These are phyloP conservation scores for Termitomyces sp. DNA, from an alignment of 768 basidiomycete genomes.

Conservation along the genomic window DNA sequence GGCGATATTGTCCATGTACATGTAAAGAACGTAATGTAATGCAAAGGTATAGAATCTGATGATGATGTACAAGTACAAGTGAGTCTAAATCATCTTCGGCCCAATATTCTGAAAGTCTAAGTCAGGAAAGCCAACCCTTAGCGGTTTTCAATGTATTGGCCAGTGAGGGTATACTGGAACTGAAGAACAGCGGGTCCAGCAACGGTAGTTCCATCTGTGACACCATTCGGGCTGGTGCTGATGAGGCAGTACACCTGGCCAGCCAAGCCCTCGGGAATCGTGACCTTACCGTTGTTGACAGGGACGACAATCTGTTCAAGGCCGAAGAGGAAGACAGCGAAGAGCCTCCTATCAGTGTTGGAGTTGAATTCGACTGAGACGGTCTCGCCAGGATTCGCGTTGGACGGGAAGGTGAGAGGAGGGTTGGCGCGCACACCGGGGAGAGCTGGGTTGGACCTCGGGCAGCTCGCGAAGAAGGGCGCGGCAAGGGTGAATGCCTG, in stretches of 20 bases:
- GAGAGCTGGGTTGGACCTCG: slow-evolving; percentile 43
- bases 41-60: not conserved
- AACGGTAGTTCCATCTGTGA: slow-evolving; percentile 11
- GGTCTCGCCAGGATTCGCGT: slow-evolving; percentile 4
- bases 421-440: slow-evolving; percentile 45
- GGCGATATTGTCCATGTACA: not conserved
- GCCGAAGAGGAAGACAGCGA: slow-evolving; percentile 10
- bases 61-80: not conserved
- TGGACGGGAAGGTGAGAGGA: slow-evolving; percentile 28
- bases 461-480: slow-evolving; percentile 49
- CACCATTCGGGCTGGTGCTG: slow-evolving; percentile 2
- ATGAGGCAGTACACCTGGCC: slow-evolving; percentile 12
- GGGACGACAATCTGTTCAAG: slow-evolving; percentile 7
- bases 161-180: slow-evolving; percentile 4
- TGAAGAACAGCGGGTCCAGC: slow-evolving; percentile 12
- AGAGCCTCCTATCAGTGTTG: not conserved
- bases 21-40: not conserved
- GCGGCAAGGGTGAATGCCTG: slow-evolving; percentile 32
- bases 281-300: slow-evolving; percentile 2
- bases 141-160: slow-evolving; percentile 1
- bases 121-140: not conserved
- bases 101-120: not conserved
- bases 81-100: not conserved
- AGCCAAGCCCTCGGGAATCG: slow-evolving; percentile 5
- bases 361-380: slow-evolving; percentile 2